Evolutionary conservation across 192 early-diverging fungal species (phyloP), one percentile per base, ranked within the genome.

Genomic region (Rhizophagus clarus): DNA sequence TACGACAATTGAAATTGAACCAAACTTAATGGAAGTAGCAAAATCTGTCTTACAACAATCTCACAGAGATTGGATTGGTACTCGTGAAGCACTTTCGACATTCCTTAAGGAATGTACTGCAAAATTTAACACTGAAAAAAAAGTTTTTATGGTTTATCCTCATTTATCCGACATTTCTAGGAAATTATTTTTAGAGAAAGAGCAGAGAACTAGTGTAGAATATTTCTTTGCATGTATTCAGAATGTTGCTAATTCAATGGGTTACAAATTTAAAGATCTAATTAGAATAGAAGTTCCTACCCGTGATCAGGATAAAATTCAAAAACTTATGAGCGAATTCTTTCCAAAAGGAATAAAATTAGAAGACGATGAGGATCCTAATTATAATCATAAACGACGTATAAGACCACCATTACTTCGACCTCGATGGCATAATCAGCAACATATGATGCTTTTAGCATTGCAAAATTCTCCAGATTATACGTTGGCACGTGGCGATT

Each of bases 361-460:
- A 60, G 63, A 60, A 29, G 29, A 79, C 71, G 51, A 61, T 14
- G 31, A 51, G 26, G 51, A 32, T 40, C 37, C 37, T 9, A 40
- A 40, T 40, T 6, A 40, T 40, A 40, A 0, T 40, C 5, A 6
- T 40, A 40, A 40, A 40, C 37, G 37, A 40, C 37, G 37, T 7
- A 40, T 40, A 40, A 40, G 37, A 40, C 37, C 37, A 40, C 37
- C 37, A 40, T 40, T 40, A 34, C 29, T 71, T 34, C 22, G 77
- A 74, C 95, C 95, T 24, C 85, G 95, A n/a, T 97, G 96, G 96
- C 94, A 95, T 49, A 97, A 90, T 62, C 96, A 97, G 77, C 91
- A 92, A 32, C 96, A 95, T 81, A 83, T 97, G 78, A 85, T 97
- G 82, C 94, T 94, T 76, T 77, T 97, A 79, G 93, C 94, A 7